Base-by-base conservation (phyloP, 108 stramenopile species). In the Ochromonas danica region DNA sequence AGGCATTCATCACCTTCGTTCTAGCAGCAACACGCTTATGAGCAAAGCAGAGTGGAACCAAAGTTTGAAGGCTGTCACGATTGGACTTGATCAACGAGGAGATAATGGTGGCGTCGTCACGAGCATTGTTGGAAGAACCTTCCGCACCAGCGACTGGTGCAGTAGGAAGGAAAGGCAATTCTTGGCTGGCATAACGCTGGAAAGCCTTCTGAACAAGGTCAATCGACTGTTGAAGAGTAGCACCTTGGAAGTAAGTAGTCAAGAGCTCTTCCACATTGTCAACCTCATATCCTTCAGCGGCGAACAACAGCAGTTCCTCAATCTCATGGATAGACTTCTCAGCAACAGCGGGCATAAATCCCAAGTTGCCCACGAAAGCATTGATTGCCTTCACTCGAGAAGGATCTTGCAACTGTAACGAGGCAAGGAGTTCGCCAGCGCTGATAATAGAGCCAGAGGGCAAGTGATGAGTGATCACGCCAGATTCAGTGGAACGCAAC, bases 371-470 rank as follows among this genome's bases (percentile, higher is more conserved):
- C n/a, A n/a, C n/a, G n/a, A n/a, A n/a, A n/a, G n/a, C n/a, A n/a
- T 60, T 87, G 80, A 97, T 95, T 83, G 94, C 93, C 91, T 96
- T 96, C 31, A 94, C 93, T 89, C 91, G 93, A 45, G 91, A 91
- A 62, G 95, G 93, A 82, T 96, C 95, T 87, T 95, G 92, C 42
- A 98, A 89, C 79, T 91, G 90, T 36, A 98, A 90, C 28, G 88
- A 82, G n/a, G 97, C 97, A 71, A 98, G 84, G 42, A 98, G 88
- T 79, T 98, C 97, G 17, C 97, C 97, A 61, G 97, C 94, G 61
- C 88, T 84, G 78, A 98, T 96, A 70, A 98, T 94, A 38, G 94
- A 91, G 61, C 97, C 97, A 61, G 95, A 92, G 61, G 92, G 91
- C 78, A 96, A 88, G 77, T 86, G 88, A 86, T 93, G 94, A 40